phyloP scores from a whole-genome alignment of 352 stramenopile species.

The Phytophthora hibernalis region DNA sequence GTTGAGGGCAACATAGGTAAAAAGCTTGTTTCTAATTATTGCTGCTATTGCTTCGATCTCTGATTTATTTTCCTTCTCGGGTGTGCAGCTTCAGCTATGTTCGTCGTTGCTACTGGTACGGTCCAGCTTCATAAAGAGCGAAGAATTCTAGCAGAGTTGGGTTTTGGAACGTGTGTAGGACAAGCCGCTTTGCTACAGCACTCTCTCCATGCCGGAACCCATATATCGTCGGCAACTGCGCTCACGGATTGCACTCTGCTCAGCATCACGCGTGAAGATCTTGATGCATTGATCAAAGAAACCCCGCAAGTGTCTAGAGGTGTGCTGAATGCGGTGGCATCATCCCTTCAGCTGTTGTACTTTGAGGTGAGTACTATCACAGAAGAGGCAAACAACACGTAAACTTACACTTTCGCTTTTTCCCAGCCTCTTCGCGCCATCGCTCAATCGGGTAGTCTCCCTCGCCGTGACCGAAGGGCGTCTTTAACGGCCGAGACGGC shows the following conservation, averaged over 20 bases:
- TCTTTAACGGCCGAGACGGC: constrained; percentile 38
- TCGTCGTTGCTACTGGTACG: constrained; percentile 69
- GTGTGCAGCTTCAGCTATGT: constrained; percentile 77
- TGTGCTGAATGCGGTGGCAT: constrained; percentile 83
- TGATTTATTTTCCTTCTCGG: neutral
- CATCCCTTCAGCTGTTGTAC: constrained; percentile 76
- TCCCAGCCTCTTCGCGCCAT: constrained; percentile 66
- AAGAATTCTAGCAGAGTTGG: constrained; percentile 67
- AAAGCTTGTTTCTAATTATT: neutral
- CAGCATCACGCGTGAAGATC: constrained; percentile 70
- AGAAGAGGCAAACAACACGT: neutral
- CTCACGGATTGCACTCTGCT: constrained; percentile 72
- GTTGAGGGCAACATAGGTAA: constrained; percentile 69
- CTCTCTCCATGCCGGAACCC: constrained; percentile 66
- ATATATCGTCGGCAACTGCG: constrained; percentile 81
- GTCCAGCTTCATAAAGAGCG: constrained; percentile 85
- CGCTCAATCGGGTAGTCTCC: constrained; percentile 67
- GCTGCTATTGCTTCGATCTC: neutral
- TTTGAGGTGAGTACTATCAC: constrained; percentile 59
- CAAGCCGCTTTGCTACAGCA: constrained; percentile 77
- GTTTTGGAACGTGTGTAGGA: constrained; percentile 77
- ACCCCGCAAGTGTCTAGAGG: constrained; percentile 74
- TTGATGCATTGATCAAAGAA: constrained; percentile 79
- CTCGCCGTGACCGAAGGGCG: constrained; percentile 54
- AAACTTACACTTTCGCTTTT: neutral